phyloP scores from a whole-genome alignment of 2,329 filamentous ascomycete species.

The Pseudogymnoascus sp. region DNA sequence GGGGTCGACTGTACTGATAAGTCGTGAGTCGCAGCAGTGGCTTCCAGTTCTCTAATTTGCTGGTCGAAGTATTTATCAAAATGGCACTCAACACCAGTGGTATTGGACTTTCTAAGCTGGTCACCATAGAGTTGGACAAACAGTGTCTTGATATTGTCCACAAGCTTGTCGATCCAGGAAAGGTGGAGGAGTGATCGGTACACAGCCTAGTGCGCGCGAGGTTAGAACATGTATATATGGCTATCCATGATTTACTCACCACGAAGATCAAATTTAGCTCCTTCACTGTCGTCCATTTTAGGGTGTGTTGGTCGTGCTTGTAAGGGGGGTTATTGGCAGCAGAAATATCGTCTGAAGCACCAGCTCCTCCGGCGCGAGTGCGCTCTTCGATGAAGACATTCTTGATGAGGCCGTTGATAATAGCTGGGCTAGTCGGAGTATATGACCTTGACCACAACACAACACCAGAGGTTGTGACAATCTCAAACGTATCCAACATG shows the following conservation, averaged over 20 bases:
- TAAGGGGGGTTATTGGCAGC: slow-evolving; percentile 65
- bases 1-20: slow-evolving; percentile 20
- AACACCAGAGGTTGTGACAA: slow-evolving; percentile 89
- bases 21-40: slow-evolving; percentile 36
- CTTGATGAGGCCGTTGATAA: slow-evolving; percentile 91
- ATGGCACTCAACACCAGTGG: slow-evolving; percentile 69
- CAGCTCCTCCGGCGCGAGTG: slow-evolving; percentile 45
- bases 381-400: slow-evolving; percentile 98
- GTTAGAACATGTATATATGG: not conserved
- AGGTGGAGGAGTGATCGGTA: slow-evolving; percentile 93
- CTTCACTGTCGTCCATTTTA: slow-evolving; percentile 90
- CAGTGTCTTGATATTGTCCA: slow-evolving; percentile 89
- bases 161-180: slow-evolving; percentile 92
- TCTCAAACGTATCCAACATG: slow-evolving; percentile 97
- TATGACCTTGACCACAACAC: slow-evolving; percentile 94
- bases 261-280: slow-evolving; percentile 94
- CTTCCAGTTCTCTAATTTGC: slow-evolving; percentile 75
- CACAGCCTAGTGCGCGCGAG: slow-evolving; percentile 60
- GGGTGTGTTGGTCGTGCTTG: slow-evolving; percentile 84
- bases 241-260: slow-evolving; percentile 42
- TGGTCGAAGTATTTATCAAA: slow-evolving; percentile 96
- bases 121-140: slow-evolving; percentile 87
- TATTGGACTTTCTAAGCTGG: slow-evolving; percentile 73
- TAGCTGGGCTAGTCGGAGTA: slow-evolving; percentile 66
- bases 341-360: slow-evolving; percentile 53